Percentiles rank a stretch among this genome's conserved stretches.
Evolutionary conservation across 495 filamentous ascomycete species (phyloP).

Genomic region (Entonaema liquescens): DNA sequence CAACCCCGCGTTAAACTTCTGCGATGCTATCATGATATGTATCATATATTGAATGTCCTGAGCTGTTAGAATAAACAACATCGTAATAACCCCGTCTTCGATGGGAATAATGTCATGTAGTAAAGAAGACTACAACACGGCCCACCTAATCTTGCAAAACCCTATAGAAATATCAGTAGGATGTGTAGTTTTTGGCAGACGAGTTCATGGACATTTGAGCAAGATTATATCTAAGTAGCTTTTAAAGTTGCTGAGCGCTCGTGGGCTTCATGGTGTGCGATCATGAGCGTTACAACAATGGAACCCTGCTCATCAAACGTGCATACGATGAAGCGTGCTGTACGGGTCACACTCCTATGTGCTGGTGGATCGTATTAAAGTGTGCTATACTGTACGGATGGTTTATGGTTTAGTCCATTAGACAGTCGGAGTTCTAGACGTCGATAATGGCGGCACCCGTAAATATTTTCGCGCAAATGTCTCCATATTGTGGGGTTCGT

Average conservation of each 20-base stretch:
- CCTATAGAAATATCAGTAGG: neutral
- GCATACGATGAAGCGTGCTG: conserved; percentile 26
- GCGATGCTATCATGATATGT: conserved; percentile 19
- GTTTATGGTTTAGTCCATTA: conserved; percentile 7
- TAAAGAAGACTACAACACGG: neutral
- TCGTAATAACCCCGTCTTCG: neutral
- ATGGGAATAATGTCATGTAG: neutral
- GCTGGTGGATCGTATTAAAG: conserved; percentile 16
- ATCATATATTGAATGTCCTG: neutral
- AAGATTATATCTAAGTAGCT: conserved; percentile 26
- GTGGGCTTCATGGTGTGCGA: conserved; percentile 7
- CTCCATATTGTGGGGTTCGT: conserved; percentile 34
- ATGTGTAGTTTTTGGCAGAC: conserved; percentile 1
- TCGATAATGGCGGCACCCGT: conserved; percentile 39
- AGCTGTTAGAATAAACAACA: neutral
- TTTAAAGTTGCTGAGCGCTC: conserved; percentile 11
- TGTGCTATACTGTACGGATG: conserved; percentile 18
- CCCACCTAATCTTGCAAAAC: neutral
- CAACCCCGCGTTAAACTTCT: conserved; percentile 36
- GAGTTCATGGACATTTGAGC: conserved; percentile 30
- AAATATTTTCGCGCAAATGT: conserved; percentile 30
- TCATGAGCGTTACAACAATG: conserved; percentile 25
- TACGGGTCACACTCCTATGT: conserved; percentile 6
- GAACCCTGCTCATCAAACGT: conserved; percentile 32
- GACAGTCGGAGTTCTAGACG: conserved; percentile 24